Base-by-base conservation (phyloP, 371 early-diverging fungal genomes). In the Mortierella sp. region DNA sequence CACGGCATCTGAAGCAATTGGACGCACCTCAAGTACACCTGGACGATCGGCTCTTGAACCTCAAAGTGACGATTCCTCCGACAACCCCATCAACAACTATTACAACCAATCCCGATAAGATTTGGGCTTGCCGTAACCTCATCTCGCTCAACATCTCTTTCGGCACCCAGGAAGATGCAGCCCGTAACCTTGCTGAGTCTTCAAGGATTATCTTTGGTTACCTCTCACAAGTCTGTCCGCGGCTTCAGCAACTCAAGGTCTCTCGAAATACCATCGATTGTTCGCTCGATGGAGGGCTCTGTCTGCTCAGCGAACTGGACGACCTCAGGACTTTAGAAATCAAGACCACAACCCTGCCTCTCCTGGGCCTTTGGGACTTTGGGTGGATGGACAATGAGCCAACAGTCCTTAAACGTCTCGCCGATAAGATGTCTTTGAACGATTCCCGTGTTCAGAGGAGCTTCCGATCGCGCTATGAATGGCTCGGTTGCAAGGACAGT, bases 361-460 rank as follows among this genome's bases (percentile, higher is more conserved):
- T 38, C 28, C 47, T 78, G 42, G 28, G 75, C 48, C 47, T 75
- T 9, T 71, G 70, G 75, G 80, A 80, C 47, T 75, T 80, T 54
- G 68, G 55, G n/a, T 80, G 80, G 80, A 74, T 80, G 57, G 47
- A 74, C 72, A 74, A 70, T 16, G 70, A 74, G 9, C 72, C 72
- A 28, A 71, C 80, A 42, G 54, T 28, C 7, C 26, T 71, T 3
- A 57, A 57, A 38, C 50, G 54, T 3, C 44, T 77, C 28, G 60
- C 57, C 14, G 60, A 70, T 21, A 60, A 44, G 63, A 54, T 76
- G 76, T 76, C 76, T 16, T 19, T 38, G 16, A 76, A 52, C 76
- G 44, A 68, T 24, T 42, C 70, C 8, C 48, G 70, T 24, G 48
- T 70, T 21, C 47, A 68, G 10, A 31, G 52, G 19, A 72, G 54